phyloP scores from a whole-genome alignment of 805 yeast species.

The Ogataea ganodermae region DNA sequence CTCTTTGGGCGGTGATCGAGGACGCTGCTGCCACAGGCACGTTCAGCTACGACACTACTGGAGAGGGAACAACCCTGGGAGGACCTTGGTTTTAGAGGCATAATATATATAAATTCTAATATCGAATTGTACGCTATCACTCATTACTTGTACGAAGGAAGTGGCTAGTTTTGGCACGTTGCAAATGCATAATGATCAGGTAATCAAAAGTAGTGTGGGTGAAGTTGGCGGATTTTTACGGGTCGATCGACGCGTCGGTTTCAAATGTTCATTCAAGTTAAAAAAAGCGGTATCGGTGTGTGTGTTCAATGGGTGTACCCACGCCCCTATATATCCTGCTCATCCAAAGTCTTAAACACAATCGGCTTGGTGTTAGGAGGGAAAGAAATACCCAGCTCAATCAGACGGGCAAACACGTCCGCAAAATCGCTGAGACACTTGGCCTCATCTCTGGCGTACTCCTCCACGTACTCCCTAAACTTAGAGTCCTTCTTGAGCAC shows the following conservation, averaged over 20 bases:
- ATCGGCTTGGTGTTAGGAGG: slow-evolving; percentile 48
- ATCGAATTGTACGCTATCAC: neutral
- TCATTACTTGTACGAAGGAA: neutral
- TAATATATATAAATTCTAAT: slow-evolving; percentile 2
- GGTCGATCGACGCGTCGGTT: no score
- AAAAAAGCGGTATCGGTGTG: no score
- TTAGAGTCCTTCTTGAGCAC: slow-evolving; percentile 49
- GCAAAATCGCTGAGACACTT: slow-evolving; percentile 53
- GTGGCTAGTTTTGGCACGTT: slow-evolving; percentile 1
- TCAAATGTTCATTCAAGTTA: no score
- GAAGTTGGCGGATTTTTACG: no score
- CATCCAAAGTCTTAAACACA: slow-evolving; percentile 67
- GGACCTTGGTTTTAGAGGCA: slow-evolving; percentile 51
- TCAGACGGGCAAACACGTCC: slow-evolving; percentile 44
- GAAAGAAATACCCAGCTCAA: slow-evolving; percentile 76
- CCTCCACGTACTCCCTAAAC: slow-evolving; percentile 47
- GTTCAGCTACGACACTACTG: slow-evolving; percentile 43
- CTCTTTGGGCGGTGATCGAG: slow-evolving; percentile 72
- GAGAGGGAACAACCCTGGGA: slow-evolving; percentile 86
- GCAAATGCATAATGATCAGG: no score
- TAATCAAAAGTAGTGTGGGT: no score
- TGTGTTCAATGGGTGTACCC: no score
- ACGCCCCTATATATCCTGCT: slow-evolving; percentile 46
- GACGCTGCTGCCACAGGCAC: slow-evolving; percentile 49
- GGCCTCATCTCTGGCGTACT: slow-evolving; percentile 51